A percentile compares a stretch with the other conserved stretches of the same genome.
These are phyloP conservation scores for Capsicum baccatum DNA, from an alignment of 257 asterid species.

Conservation along the genomic window DNA sequence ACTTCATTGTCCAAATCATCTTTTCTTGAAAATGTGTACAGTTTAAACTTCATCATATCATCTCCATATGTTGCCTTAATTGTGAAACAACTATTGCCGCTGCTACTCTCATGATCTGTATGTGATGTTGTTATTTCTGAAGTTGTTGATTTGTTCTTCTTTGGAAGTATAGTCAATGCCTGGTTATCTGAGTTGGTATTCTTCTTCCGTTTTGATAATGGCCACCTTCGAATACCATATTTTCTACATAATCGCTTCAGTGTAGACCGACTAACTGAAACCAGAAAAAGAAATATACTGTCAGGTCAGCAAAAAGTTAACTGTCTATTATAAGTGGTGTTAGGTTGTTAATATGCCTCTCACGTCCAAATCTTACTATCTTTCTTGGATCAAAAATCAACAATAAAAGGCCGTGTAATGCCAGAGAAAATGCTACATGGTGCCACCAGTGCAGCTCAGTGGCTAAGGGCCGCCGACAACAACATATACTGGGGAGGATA, in stretches of 20 bases:
- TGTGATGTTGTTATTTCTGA: background rate
- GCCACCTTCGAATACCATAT: conserved; percentile 93
- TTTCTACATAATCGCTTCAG: conserved; percentile 91
- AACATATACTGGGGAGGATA: no score
- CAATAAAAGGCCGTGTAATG: background rate
- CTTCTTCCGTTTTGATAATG: conserved; percentile 45
- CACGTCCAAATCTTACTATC: background rate
- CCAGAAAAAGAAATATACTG: background rate
- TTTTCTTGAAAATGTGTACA: no score
- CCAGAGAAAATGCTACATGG: background rate
- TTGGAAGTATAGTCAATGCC: background rate
- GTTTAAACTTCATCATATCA: no score
- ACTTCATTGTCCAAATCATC: no score
- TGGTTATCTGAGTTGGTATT: background rate
- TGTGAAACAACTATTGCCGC: conserved; percentile 21
- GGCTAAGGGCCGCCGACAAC: background rate
- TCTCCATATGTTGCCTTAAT: no score
- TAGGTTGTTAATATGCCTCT: no score
- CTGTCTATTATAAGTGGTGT: background rate
- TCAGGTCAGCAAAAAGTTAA: background rate
- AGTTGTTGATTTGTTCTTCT: background rate
- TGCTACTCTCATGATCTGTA: background rate
- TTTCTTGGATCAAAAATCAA: background rate
- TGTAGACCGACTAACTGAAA: conserved; percentile 90
- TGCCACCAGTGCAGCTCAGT: background rate